Evolutionary conservation across 139 green algal species (phyloP).

Genomic region (Limnomonas spitsbergensis): DNA sequence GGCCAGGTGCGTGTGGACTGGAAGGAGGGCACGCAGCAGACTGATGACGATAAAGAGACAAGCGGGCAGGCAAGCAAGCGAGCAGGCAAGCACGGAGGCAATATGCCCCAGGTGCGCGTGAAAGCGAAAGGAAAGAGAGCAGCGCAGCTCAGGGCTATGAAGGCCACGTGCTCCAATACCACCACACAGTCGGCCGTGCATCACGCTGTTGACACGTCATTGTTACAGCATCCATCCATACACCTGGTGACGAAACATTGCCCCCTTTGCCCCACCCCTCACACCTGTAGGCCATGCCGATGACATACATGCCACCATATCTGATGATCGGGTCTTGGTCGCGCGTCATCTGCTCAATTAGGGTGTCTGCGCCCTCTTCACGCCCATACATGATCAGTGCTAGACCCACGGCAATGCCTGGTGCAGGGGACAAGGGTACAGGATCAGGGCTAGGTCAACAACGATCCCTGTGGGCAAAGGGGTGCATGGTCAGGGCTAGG

Average conservation of each 20-base stretch:
- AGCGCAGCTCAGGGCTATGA: too few relatives aligned
- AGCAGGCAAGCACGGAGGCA: too few relatives aligned
- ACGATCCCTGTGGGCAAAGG: too few relatives aligned
- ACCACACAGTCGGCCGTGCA: too few relatives aligned
- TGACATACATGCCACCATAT: slow-evolving; percentile 90
- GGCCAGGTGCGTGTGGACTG: too few relatives aligned
- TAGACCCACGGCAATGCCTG: slow-evolving; percentile 77
- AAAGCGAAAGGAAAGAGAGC: too few relatives aligned
- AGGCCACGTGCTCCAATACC: too few relatives aligned
- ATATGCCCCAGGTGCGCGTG: too few relatives aligned
- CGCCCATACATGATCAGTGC: slow-evolving; percentile 85
- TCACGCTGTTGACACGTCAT: neutral
- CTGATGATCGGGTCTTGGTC: slow-evolving; percentile 77
- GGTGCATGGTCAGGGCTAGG: too few relatives aligned
- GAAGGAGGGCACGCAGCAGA: too few relatives aligned
- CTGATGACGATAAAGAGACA: too few relatives aligned
- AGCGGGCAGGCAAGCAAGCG: too few relatives aligned
- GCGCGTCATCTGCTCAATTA: slow-evolving; percentile 43
- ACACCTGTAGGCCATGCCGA: slow-evolving; percentile 87
- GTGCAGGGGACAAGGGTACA: neutral
- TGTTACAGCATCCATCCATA: neutral
- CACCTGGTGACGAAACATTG: neutral
- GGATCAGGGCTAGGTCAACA: neutral
- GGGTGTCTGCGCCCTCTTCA: slow-evolving; percentile 88
- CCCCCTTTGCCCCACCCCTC: neutral